phyloP scores from a whole-genome alignment of 768 basidiomycete species.

The Suillus luteus region DNA sequence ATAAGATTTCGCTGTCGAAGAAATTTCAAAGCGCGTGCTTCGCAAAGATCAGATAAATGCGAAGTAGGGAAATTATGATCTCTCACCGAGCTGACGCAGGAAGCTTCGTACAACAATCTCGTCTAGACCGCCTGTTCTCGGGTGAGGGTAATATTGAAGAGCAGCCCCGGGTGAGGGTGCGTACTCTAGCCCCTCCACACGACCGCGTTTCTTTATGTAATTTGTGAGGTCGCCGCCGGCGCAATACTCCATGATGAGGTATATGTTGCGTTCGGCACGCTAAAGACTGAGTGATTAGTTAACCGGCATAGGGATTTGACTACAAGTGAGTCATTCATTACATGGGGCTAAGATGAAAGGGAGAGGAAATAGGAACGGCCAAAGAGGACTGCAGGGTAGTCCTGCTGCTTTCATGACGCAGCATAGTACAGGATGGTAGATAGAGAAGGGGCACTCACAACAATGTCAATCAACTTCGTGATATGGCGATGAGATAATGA shows the following conservation, averaged over 20 bases:
- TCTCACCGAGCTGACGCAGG: conserved; percentile 82
- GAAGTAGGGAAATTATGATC: neutral
- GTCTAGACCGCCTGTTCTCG: conserved; percentile 85
- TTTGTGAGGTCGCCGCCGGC: conserved; percentile 94
- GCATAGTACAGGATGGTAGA: neutral
- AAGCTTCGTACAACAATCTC: conserved; percentile 92
- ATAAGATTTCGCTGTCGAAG: conserved; percentile 86
- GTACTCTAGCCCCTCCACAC: conserved; percentile 87
- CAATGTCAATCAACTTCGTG: conserved; percentile 89
- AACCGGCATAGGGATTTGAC: neutral
- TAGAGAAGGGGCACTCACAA: conserved; percentile 51
- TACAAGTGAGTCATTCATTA: neutral
- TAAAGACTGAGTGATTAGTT: conserved; percentile 29
- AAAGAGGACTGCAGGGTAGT: neutral
- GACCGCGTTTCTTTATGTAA: conserved; percentile 97
- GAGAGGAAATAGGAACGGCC: neutral
- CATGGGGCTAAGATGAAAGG: neutral
- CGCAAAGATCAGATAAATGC: conserved; percentile 6
- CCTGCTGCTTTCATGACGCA: neutral
- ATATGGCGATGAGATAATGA: conserved; percentile 91
- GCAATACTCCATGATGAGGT: conserved; percentile 98
- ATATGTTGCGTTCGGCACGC: conserved; percentile 79
- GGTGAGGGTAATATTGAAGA: conserved; percentile 88
- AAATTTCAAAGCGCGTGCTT: conserved; percentile 93
- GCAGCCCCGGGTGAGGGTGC: conserved; percentile 66